A percentile compares a stretch with the other conserved stretches of the same genome.
These are phyloP conservation scores for Backusella macrospora DNA, from an alignment of 192 early-diverging fungal genomes.

Conservation along the genomic window DNA sequence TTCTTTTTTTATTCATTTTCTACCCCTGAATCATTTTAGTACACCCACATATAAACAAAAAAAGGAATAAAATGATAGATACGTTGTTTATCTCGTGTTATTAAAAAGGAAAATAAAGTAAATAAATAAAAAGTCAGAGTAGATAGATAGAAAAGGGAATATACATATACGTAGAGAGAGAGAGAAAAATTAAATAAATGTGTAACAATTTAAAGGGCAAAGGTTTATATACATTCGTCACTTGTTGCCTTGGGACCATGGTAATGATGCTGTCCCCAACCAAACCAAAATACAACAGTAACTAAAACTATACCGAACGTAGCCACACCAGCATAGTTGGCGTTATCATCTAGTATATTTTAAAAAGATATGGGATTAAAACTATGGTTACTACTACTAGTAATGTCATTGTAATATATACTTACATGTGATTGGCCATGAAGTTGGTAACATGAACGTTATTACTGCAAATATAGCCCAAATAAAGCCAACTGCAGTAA, in stretches of 20 bases:
- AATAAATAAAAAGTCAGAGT: no score
- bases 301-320: slow-evolving; percentile 7
- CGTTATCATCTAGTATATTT: slow-evolving; percentile 7
- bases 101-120: no score
- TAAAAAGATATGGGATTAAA: neutral
- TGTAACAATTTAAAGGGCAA: no score
- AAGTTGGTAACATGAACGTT: slow-evolving; percentile 33
- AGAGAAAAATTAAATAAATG: no score
- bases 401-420: neutral
- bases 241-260: slow-evolving; percentile 13
- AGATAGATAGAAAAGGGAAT: no score
- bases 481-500: slow-evolving; percentile 26
- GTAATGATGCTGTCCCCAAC: slow-evolving; percentile 25
- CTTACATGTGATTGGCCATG: slow-evolving; percentile 35
- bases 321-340: slow-evolving; percentile 32
- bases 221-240: slow-evolving; percentile 10
- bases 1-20: no score
- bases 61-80: no score
- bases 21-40: no score
- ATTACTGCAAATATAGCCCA: slow-evolving; percentile 36
- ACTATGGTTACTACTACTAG: neutral
- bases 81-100: no score
- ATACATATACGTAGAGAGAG: no score
- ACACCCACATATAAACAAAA: no score
- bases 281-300: slow-evolving; percentile 19